Percentiles rank a stretch among this genome's conserved stretches.
These are phyloP conservation scores for Lantana camara DNA, from an alignment of 257 asterid genomes.

Conservation along the genomic window DNA sequence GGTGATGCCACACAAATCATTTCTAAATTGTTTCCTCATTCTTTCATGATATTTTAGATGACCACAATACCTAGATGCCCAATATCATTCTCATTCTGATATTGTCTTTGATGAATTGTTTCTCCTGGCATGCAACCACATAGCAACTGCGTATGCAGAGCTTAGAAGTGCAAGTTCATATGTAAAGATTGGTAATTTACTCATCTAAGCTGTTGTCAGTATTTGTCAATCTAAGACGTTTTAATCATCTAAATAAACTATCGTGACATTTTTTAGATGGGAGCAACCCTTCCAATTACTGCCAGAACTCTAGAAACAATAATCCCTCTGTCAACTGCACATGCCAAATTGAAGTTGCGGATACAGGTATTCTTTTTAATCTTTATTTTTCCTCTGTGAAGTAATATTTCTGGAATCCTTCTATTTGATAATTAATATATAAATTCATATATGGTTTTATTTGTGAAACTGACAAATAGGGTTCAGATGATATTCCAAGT, in stretches of 20 bases:
- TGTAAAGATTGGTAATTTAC: constrained; percentile 59
- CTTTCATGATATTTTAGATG: constrained; percentile 1
- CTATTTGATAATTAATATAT: no score
- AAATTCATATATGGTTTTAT: no score
- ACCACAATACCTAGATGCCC: neutral
- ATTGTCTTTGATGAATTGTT: constrained; percentile 6
- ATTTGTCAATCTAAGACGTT: no score
- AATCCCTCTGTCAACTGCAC: constrained; percentile 94
- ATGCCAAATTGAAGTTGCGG: constrained; percentile 87
- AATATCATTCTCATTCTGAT: constrained; percentile 27
- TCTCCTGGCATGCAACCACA: constrained; percentile 87
- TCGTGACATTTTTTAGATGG: constrained; percentile 49
- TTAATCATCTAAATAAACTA: constrained; percentile 18
- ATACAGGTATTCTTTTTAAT: constrained; percentile 57
- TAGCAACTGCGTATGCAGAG: constrained; percentile 91
- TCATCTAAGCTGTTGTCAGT: constrained; percentile 20
- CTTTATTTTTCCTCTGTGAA: no score
- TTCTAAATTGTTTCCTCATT: neutral
- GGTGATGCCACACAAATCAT: constrained; percentile 57
- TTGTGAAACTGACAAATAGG: no score
- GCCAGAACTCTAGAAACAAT: constrained; percentile 98
- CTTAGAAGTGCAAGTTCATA: constrained; percentile 85
- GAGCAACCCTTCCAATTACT: constrained; percentile 96
- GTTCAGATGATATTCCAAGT: constrained; percentile 10
- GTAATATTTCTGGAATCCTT: no score